A percentile compares a stretch with the other conserved stretches of the same genome.
Evolutionary conservation across 2,329 filamentous ascomycete genomes (phyloP).

Genomic region (Phialophora verrucosa): DNA sequence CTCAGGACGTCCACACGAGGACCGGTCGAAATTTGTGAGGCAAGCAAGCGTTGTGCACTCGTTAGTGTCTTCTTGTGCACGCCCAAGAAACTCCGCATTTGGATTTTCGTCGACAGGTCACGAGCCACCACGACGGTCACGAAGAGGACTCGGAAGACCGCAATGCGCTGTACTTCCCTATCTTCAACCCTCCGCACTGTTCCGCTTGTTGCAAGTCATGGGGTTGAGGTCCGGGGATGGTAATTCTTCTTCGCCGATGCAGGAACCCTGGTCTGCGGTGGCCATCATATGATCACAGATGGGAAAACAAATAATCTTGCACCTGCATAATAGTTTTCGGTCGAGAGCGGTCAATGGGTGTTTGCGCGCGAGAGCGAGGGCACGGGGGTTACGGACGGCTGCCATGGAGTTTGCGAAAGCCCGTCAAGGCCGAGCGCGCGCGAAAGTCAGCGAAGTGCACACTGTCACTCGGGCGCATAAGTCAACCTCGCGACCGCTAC

Average conservation of each 20-base stretch:
- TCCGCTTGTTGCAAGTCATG: slow-evolving; percentile 6
- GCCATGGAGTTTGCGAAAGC: slow-evolving; percentile 21
- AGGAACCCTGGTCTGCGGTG: background rate
- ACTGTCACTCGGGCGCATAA: slow-evolving; percentile 13
- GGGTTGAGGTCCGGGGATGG: slow-evolving; percentile 7
- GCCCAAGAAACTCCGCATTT: background rate
- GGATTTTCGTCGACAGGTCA: background rate
- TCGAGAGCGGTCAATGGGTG: slow-evolving; percentile 6
- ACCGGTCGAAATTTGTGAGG: background rate
- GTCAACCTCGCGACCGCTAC: background rate
- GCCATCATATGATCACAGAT: background rate
- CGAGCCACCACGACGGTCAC: background rate
- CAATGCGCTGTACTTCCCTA: background rate
- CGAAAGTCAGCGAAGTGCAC: background rate
- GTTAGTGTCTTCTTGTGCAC: background rate
- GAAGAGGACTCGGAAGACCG: background rate
- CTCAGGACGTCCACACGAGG: background rate
- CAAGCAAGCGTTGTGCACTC: background rate
- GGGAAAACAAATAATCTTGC: background rate
- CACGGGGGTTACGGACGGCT: background rate
- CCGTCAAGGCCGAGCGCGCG: slow-evolving; percentile 7
- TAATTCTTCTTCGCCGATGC: background rate
- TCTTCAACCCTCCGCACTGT: background rate
- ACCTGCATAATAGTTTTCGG: slow-evolving; percentile 4
- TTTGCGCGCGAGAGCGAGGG: background rate